Evolutionary conservation across 2,329 filamentous ascomycete genomes (phyloP).

Genomic region (Alternaria novae-zelandiae): DNA sequence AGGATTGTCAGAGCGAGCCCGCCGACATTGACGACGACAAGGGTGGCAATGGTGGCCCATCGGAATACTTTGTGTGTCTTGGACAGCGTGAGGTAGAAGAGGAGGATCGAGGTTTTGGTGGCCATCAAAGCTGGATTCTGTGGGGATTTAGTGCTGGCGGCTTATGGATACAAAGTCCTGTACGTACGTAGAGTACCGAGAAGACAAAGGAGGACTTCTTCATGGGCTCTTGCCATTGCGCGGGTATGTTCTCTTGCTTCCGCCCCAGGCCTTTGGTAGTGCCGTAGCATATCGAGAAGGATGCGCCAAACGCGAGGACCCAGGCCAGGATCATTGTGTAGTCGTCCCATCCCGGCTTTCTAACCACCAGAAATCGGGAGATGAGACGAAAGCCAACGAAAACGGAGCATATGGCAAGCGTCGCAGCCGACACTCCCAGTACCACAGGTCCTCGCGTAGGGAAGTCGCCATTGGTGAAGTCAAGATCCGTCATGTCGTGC

Average conservation of each 20-base stretch:
- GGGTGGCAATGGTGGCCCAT: constrained; percentile 79
- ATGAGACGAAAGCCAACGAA: constrained; percentile 79
- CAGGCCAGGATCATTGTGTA: constrained; percentile 81
- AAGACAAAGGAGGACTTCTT: constrained; percentile 66
- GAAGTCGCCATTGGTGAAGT: constrained; percentile 21
- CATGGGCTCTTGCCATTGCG: constrained; percentile 58
- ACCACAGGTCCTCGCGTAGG: constrained; percentile 53
- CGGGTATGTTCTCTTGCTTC: constrained; percentile 66
- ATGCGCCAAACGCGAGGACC: constrained; percentile 72
- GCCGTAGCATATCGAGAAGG: constrained; percentile 70
- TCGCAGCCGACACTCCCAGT: constrained; percentile 72
- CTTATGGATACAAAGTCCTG: not conserved
- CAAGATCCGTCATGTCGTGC: constrained; percentile 35
- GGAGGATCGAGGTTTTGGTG: constrained; percentile 88
- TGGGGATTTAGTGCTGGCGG: constrained; percentile 21
- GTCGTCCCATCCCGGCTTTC: constrained; percentile 76
- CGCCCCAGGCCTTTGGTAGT: constrained; percentile 71
- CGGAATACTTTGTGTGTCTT: constrained; percentile 79
- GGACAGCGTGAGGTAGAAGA: constrained; percentile 86
- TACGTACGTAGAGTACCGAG: constrained; percentile 64
- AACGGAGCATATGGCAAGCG: constrained; percentile 71
- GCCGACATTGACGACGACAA: constrained; percentile 78
- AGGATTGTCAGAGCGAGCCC: constrained; percentile 82
- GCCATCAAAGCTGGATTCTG: constrained; percentile 89
- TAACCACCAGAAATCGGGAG: constrained; percentile 75